These are phyloP conservation scores for Penicillium sp. DNA, from an alignment of 2,329 filamentous ascomycete species.

Conservation along the genomic window DNA sequence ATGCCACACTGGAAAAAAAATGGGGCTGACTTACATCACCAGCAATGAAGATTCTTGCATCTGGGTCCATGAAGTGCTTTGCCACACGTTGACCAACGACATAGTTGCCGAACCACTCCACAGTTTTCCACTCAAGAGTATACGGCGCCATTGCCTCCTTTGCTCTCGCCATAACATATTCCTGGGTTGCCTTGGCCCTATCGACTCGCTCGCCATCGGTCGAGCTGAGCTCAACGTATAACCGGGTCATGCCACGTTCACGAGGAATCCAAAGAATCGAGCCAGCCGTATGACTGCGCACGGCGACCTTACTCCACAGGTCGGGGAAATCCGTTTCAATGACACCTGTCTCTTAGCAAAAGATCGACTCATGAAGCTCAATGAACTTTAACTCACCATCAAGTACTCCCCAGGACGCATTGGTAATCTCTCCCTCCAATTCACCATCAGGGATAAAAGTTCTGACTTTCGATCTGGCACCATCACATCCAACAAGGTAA, in stretches of 20 bases:
- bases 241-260: constrained; percentile 68
- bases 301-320: constrained; percentile 70
- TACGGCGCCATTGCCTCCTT: constrained; percentile 48
- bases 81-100: constrained; percentile 51
- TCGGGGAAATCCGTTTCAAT: constrained; percentile 71
- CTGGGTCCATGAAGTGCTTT: constrained; percentile 43
- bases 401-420: constrained; percentile 69
- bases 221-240: constrained; percentile 47
- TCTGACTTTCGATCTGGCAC: constrained; percentile 68
- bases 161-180: constrained; percentile 64
- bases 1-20: background rate
- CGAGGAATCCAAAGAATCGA: constrained; percentile 72
- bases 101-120: constrained; percentile 53
- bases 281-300: constrained; percentile 65
- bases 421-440: constrained; percentile 48
- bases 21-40: constrained; percentile 40
- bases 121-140: constrained; percentile 42
- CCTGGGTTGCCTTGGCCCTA: constrained; percentile 49
- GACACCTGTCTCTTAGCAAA: constrained; percentile 20
- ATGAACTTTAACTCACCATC: constrained; percentile 61
- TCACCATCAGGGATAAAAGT: constrained; percentile 57
- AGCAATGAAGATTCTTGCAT: constrained; percentile 48
- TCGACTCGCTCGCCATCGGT: constrained; percentile 28
- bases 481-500: constrained; percentile 71
- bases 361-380: accelerated